A percentile compares a stretch with the other conserved stretches of the same genome.
Conservation (phyloP, 2,329 filamentous ascomycete genomes). For the Tolypocladium tropicale region DNA sequence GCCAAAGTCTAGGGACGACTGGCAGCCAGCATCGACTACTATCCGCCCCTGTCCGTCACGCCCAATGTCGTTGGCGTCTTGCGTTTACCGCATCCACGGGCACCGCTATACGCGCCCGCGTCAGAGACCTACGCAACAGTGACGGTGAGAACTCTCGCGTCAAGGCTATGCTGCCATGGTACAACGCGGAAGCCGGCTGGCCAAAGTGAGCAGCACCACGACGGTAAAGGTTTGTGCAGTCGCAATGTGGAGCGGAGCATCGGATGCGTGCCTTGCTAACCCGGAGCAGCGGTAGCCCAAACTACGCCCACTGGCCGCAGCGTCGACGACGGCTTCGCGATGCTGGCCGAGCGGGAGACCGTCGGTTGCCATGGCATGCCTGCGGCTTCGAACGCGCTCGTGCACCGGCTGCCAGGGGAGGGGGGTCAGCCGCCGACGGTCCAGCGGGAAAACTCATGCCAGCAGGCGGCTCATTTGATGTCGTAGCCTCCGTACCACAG, state of each 20-base stretch:
- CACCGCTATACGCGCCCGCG: constrained; percentile 30
- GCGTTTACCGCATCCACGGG: constrained; percentile 34
- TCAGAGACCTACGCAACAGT: constrained; percentile 34
- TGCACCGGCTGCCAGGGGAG: no score
- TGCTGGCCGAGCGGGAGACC: constrained; percentile 25
- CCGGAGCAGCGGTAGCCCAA: constrained; percentile 34
- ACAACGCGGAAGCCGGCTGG: constrained; percentile 37
- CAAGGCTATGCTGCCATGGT: constrained; percentile 36
- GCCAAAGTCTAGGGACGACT: no score
- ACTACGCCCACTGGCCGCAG: constrained; percentile 13
- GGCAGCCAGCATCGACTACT: constrained; percentile 16
- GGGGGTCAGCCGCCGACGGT: no score
- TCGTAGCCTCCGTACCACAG: constrained; percentile 39
- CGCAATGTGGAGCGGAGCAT: constrained; percentile 27
- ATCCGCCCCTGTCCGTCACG: constrained; percentile 34
- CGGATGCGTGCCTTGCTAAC: constrained; percentile 37
- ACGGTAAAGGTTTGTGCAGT: constrained; percentile 10
- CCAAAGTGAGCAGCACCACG: constrained; percentile 18
- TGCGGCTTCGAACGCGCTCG: constrained; percentile 30
- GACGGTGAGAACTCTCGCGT: constrained; percentile 36
- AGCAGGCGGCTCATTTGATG: constrained; percentile 19
- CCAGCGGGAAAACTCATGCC: no score
- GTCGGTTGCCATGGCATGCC: constrained; percentile 33
- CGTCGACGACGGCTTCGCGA: constrained; percentile 22
- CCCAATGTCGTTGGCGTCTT: constrained; percentile 34